Evolutionary conservation across 345 rosid genomes (phyloP), one percentile per base, ranked within the genome.

Genomic region (Excoecaria cochinchinensis): DNA sequence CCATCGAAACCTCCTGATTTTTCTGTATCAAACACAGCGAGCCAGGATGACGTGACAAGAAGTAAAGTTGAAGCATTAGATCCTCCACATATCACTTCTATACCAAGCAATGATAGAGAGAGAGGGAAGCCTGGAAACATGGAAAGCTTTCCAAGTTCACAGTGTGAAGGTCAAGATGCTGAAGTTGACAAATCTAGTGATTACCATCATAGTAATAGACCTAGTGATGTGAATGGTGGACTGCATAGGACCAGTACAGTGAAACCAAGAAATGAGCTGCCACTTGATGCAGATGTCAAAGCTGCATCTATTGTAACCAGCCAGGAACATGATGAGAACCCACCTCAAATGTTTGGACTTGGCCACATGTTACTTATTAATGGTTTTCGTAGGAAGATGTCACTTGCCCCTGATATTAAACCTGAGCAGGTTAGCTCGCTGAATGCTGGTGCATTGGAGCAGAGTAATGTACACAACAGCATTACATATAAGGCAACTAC

Each of bases 1-100:
- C 99, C 99, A 61, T 89, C 94, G 56, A 95, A 91, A 74, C 99
- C 99, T 79, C 94, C 96, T 75, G 96, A 86, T 82, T 90, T 92
- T 81, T 82, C 92, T 73, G 80, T 60, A 76, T 83, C 94, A 72
- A 86, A 44, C 52, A 70, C 81, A 52, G 69, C 40, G 48, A 74
- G 70, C 77, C 78, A 74, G 71, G 80, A 81, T 76, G 56, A 69
- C 74, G 63, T 65, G 55, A 56, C 77, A 14, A 69, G 76, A 81
- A 79, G 64, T 76, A 73, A 74, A 42, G 22, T 13, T 74, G 85
- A 77, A 65, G 74, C 72, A 8, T 40, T 57, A 42, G 59, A 44
- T 77, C 82, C 72, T 53, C 78, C 77, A 47, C 76, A 83, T 64
- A 63, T 65, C 39, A 12, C 65, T 64, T 52, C 36, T 57, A 62